Evolutionary conservation across 73 alveolate species (phyloP).

Genomic region (Symbiodinium pilosum): DNA sequence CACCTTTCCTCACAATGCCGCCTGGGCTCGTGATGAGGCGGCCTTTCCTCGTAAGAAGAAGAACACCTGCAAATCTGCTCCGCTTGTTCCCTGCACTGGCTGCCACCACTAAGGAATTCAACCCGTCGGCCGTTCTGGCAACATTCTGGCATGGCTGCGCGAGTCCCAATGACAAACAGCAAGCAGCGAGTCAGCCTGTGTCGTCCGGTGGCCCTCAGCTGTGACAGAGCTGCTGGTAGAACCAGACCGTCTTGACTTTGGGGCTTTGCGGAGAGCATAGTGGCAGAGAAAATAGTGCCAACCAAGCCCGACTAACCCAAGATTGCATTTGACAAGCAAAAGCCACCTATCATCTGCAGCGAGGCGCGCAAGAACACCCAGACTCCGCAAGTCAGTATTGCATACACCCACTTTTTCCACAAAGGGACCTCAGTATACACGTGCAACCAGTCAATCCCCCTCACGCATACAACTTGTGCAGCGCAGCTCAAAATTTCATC

Average conservation of each 20-base stretch:
- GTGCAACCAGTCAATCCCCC: too few relatives aligned
- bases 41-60: slow-evolving; percentile 64
- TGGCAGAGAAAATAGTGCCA: too few relatives aligned
- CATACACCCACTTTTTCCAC: slow-evolving; percentile 64
- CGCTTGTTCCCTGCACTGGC: background rate
- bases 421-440: slow-evolving; percentile 51
- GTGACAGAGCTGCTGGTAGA: too few relatives aligned
- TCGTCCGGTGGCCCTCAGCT: slow-evolving; percentile 42
- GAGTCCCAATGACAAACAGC: too few relatives aligned
- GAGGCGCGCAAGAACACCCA: slow-evolving; percentile 42
- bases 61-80: background rate
- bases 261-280: too few relatives aligned
- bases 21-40: slow-evolving; percentile 19
- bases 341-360: background rate
- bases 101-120: too few relatives aligned
- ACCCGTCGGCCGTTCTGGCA: too few relatives aligned
- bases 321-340: background rate
- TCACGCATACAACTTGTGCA: too few relatives aligned
- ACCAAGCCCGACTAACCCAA: too few relatives aligned
- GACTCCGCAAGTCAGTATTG: slow-evolving; percentile 35
- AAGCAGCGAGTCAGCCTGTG: slow-evolving; percentile 34
- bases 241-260: too few relatives aligned
- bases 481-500: too few relatives aligned
- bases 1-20: background rate
- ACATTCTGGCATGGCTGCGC: background rate